Evolutionary conservation across 768 basidiomycete species (phyloP).

Genomic region (Amylocystis lapponica): DNA sequence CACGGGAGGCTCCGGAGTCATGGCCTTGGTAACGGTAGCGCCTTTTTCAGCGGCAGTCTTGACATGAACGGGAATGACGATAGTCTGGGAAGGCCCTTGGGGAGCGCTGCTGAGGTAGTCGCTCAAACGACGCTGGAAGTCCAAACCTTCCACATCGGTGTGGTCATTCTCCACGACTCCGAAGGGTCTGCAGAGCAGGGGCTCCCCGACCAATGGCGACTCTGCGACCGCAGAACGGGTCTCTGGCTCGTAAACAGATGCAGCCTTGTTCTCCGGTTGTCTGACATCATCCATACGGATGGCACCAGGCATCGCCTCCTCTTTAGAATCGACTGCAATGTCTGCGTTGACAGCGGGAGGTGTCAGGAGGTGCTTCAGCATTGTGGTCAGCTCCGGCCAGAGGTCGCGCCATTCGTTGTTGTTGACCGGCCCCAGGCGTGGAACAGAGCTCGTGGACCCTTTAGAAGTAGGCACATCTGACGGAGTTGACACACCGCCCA

Average conservation of each 20-base stretch:
- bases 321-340: neutral
- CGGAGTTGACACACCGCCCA: conserved; percentile 13
- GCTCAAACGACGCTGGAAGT: too few species aligned
- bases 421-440: conserved; percentile 15
- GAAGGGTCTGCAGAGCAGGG: conserved; percentile 17
- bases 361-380: conserved; percentile 21
- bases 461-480: conserved; percentile 13
- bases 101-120: too few species aligned
- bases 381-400: conserved; percentile 21
- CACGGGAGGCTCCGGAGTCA: conserved; percentile 2
- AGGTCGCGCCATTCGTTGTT: conserved; percentile 21
- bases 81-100: too few species aligned
- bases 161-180: too few species aligned
- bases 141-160: too few species aligned
- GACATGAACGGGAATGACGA: too few species aligned
- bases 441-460: conserved; percentile 11
- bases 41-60: too few species aligned
- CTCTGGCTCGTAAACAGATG: neutral
- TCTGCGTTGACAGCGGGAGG: conserved; percentile 7
- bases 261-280: conserved; percentile 6
- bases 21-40: too few species aligned
- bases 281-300: too few species aligned
- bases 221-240: conserved; percentile 4
- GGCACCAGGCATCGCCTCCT: conserved; percentile 13
- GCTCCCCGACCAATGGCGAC: conserved; percentile 21